phyloP scores from a whole-genome alignment of 768 basidiomycete genomes.

The Polyporus arcularius region DNA sequence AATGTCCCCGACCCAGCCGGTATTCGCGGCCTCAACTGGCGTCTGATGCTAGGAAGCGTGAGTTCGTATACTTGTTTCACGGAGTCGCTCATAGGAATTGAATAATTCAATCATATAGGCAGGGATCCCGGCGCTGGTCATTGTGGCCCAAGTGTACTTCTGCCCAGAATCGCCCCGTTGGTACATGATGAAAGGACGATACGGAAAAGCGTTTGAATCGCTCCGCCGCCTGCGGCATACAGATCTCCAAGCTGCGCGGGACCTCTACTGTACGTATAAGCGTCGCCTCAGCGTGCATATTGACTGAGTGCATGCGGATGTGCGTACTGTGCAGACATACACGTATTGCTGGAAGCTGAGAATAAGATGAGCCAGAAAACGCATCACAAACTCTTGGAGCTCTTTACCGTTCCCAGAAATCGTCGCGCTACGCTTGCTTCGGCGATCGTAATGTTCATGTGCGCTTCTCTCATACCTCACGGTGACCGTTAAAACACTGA shows the following conservation, averaged over 20 bases:
- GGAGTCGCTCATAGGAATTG: constrained; percentile 17
- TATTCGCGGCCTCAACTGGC: constrained; percentile 70
- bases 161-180: constrained; percentile 77
- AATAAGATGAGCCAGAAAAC: constrained; percentile 46
- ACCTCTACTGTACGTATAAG: not conserved
- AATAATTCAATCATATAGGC: constrained; percentile 22
- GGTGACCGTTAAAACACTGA: not conserved
- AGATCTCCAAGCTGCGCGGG: constrained; percentile 60
- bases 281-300: no score
- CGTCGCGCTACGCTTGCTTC: constrained; percentile 60
- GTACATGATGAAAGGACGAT: constrained; percentile 76
- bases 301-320: no score
- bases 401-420: constrained; percentile 74
- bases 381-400: constrained; percentile 52
- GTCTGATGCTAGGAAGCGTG: constrained; percentile 73
- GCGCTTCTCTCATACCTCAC: not conserved
- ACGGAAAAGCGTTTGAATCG: constrained; percentile 58
- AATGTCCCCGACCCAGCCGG: constrained; percentile 47
- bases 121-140: constrained; percentile 39
- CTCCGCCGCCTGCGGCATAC: constrained; percentile 66
- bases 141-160: constrained; percentile 42
- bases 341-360: constrained; percentile 66
- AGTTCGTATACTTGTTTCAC: constrained; percentile 30
- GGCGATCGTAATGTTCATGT: constrained; percentile 64
- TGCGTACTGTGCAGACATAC: constrained; percentile 45